A percentile compares a stretch with the other conserved stretches of the same genome.
phyloP scores from a whole-genome alignment of 306 rosid species.

The Argentina anserina region DNA sequence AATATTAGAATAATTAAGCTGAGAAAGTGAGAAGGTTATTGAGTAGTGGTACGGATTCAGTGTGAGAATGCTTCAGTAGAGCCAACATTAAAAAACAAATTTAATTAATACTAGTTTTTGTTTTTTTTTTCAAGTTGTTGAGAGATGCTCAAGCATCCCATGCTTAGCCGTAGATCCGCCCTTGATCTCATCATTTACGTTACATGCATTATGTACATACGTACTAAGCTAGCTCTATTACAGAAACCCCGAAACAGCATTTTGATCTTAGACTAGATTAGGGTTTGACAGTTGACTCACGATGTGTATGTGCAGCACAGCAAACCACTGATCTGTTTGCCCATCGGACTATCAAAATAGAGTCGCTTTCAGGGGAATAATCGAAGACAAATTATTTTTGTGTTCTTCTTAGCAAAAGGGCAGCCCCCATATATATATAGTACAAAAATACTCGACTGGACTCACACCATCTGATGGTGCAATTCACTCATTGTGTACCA shows the following conservation, averaged over 20 bases:
- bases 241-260: background rate
- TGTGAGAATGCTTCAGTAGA: no score
- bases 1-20: no score
- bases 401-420: background rate
- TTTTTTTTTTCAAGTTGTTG: no score
- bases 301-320: background rate
- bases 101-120: no score
- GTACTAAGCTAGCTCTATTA: background rate
- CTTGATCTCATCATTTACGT: background rate
- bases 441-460: conserved; percentile 20
- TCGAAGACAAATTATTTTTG: conserved; percentile 17
- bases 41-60: no score
- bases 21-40: no score
- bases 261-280: background rate
- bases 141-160: no score
- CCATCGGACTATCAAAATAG: background rate
- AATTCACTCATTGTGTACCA: background rate
- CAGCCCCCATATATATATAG: no score
- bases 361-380: background rate
- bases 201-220: background rate
- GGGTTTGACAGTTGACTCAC: background rate
- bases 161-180: no score
- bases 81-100: no score
- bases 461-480: conserved; percentile 23
- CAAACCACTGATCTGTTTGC: background rate